phyloP scores from a whole-genome alignment of 192 early-diverging fungal genomes.

The Gamsiella multidivaricata region DNA sequence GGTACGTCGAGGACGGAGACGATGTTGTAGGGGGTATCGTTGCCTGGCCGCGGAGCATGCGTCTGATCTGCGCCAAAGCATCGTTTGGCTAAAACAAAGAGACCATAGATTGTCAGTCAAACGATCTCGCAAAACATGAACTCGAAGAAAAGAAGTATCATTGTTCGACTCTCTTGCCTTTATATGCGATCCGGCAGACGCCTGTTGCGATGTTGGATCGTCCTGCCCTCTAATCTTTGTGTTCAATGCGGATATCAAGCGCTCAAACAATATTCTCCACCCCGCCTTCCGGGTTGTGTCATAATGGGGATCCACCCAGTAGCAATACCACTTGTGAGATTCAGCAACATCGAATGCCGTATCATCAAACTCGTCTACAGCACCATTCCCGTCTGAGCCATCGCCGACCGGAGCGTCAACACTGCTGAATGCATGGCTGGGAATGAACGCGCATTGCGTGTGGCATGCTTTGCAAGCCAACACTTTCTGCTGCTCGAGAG shows the following conservation, averaged over 20 bases:
- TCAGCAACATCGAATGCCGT: conserved; percentile 28
- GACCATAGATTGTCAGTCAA: background rate
- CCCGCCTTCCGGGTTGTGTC: conserved; percentile 15
- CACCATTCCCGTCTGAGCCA: background rate
- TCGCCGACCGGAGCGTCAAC: background rate
- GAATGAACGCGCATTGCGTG: conserved; percentile 29
- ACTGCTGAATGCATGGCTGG: background rate
- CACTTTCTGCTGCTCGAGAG: background rate
- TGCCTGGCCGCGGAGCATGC: conserved; percentile 20
- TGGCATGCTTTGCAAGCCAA: conserved; percentile 34
- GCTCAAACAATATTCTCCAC: conserved; percentile 21
- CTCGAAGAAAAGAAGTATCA: too few species aligned
- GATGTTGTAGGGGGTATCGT: too few species aligned
- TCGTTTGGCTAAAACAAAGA: conserved; percentile 15
- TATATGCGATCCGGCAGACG: background rate
- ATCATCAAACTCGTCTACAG: conserved; percentile 9
- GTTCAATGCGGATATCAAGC: background rate
- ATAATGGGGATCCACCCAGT: conserved; percentile 38
- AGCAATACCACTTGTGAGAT: conserved; percentile 50
- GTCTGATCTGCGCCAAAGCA: conserved; percentile 17
- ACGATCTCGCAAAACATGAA: background rate
- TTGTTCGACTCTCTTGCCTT: background rate
- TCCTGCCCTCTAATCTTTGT: background rate
- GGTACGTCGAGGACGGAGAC: too few species aligned
- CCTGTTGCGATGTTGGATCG: background rate